Evolutionary conservation across 129 eudicot genomes (phyloP), one percentile per base, ranked within the genome.

Genomic region (Solidago caesia): DNA sequence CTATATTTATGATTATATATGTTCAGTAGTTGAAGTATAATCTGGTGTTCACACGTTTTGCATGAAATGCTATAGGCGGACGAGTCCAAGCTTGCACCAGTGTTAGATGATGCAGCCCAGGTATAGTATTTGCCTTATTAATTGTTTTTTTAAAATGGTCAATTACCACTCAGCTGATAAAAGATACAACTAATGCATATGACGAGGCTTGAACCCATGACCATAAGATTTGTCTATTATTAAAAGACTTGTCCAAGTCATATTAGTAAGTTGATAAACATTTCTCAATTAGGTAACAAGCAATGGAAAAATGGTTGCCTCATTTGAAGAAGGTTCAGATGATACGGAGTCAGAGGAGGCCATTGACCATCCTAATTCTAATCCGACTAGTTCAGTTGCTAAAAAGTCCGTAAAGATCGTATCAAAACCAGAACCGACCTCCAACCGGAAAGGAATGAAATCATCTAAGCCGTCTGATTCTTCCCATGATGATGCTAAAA

Each of bases 321-420:
- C 52, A 27, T 67, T 67, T 56, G 85, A 66, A 66, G 86, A 46
- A 66, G 74, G 59, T 44, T 56, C 75, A 7, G 79, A 48, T 72
- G 82, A 55, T 53, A 78, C 84, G 16, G 81, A 84, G 53, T 52
- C 77, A 53, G 70, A 79, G 68, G 72, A 51, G 86, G 48, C 77
- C 59, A 7, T 27, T 64, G 67, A 75, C 45, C 62, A 29, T 27
- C 8, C 44, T 27, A 15, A 61, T 61, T 27, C 43, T 29, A 61
- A 61, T 11, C 7, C 0, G 66, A 61, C 66, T 61, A 61, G 66
- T 60, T 65, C 65, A 16, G 83, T 60, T 79, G 75, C 72, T 71
- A 82, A 67, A 27, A 70, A 85, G 21, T 70, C 74, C 1, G 64
- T 12, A 16, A 64, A 79, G 43, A 53, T 68, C 15, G 82, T 77